These are phyloP conservation scores for Penicillium brevicompactum DNA, from an alignment of 2,329 filamentous ascomycete species.

Conservation along the genomic window DNA sequence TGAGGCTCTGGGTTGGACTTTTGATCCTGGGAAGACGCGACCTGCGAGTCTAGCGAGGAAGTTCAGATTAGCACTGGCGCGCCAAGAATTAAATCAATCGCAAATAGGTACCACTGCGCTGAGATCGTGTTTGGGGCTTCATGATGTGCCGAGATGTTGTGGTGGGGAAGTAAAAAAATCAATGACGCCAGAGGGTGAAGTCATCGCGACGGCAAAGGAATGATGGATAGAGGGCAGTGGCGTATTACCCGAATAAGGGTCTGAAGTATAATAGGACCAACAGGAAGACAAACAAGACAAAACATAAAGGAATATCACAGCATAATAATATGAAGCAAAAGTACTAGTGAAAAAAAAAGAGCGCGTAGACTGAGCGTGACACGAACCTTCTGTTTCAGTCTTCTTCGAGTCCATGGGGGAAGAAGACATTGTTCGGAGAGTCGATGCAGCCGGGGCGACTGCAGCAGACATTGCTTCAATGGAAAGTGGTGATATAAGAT, in stretches of 20 bases:
- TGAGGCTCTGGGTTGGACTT: slow-evolving; percentile 57
- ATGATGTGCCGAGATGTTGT: slow-evolving; percentile 18
- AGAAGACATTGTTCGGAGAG: slow-evolving; percentile 33
- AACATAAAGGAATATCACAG: background rate
- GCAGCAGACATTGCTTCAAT: slow-evolving; percentile 42
- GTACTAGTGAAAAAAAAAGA: slow-evolving; percentile 16
- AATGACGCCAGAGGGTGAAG: slow-evolving; percentile 41
- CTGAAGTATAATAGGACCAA: slow-evolving; percentile 17
- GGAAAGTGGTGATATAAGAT: slow-evolving; percentile 15
- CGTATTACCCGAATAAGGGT: slow-evolving; percentile 34
- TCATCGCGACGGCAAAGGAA: slow-evolving; percentile 37
- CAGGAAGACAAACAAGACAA: slow-evolving; percentile 6
- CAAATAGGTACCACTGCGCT: slow-evolving; percentile 24
- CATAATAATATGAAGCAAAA: slow-evolving; percentile 10
- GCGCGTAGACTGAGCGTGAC: slow-evolving; percentile 9
- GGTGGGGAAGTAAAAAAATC: slow-evolving; percentile 25
- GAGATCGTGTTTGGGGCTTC: slow-evolving; percentile 21
- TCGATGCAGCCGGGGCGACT: slow-evolving; percentile 40
- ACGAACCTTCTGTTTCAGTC: slow-evolving; percentile 45
- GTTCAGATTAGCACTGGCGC: slow-evolving; percentile 26
- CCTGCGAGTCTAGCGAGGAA: slow-evolving; percentile 30
- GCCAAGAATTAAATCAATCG: slow-evolving; percentile 15
- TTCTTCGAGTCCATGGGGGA: slow-evolving; percentile 49
- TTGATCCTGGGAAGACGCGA: slow-evolving; percentile 37
- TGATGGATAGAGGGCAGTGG: slow-evolving; percentile 32